phyloP scores from a whole-genome alignment of 2,329 filamentous ascomycete genomes.

The Thelonectria rubi region DNA sequence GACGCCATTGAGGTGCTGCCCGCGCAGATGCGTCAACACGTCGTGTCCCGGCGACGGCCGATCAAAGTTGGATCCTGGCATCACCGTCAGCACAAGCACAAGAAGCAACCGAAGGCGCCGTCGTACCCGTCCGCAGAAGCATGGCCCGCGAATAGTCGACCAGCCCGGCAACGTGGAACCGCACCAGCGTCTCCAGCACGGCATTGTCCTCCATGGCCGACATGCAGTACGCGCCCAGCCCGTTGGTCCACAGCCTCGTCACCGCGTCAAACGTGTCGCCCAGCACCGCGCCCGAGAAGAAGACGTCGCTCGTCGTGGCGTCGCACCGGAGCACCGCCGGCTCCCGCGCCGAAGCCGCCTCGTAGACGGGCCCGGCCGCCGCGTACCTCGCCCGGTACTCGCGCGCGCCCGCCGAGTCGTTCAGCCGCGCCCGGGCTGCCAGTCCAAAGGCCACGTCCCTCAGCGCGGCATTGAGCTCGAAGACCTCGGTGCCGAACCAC shows the following conservation, averaged over 20 bases:
- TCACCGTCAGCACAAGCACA: slow-evolving; percentile 1
- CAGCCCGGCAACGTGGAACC: slow-evolving; percentile 17
- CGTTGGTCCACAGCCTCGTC: slow-evolving; percentile 21
- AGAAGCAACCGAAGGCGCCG: neutral
- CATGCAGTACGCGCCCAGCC: slow-evolving; percentile 28
- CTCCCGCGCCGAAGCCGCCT: slow-evolving; percentile 8
- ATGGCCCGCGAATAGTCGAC: slow-evolving; percentile 30
- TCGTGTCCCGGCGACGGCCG: slow-evolving; percentile 25
- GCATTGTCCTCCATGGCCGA: slow-evolving; percentile 31
- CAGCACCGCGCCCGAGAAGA: slow-evolving; percentile 21
- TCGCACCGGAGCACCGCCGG: slow-evolving; percentile 26
- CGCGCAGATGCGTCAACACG: slow-evolving; percentile 17
- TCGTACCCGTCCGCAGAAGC: slow-evolving; percentile 22
- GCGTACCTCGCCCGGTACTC: slow-evolving; percentile 23
- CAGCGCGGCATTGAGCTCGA: slow-evolving; percentile 27
- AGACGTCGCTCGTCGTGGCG: slow-evolving; percentile 21
- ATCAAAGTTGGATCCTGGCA: slow-evolving; percentile 28
- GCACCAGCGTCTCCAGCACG: slow-evolving; percentile 18
- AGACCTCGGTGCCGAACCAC: slow-evolving; percentile 30
- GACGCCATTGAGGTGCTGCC: slow-evolving; percentile 24
- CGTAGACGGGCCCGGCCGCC: neutral
- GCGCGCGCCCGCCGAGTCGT: slow-evolving; percentile 15
- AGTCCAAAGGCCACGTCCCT: slow-evolving; percentile 20
- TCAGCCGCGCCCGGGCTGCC: slow-evolving; percentile 15
- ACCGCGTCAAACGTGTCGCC: slow-evolving; percentile 21